Percentiles rank a stretch among this genome's conserved stretches.
Conservation (phyloP, 2,329 filamentous ascomycete genomes). For the Nigrospora sphaerica region DNA sequence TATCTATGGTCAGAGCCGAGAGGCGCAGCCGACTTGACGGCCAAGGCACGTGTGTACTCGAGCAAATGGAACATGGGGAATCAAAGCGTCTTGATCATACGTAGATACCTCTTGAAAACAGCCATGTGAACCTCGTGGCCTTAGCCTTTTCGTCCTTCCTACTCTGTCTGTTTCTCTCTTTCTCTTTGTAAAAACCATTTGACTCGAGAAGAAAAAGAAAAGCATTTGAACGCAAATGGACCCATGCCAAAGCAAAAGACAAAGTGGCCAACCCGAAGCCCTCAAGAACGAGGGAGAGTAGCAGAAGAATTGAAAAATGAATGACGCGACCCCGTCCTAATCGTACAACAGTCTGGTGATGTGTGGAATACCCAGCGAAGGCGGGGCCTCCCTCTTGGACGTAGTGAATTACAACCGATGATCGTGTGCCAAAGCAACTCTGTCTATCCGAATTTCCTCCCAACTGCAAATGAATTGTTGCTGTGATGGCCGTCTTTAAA, state of each 20-base stretch:
- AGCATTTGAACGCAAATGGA: too few relatives aligned
- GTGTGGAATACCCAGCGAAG: not conserved
- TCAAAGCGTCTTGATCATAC: too few relatives aligned
- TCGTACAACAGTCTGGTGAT: constrained; percentile 11
- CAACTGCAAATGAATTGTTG: constrained; percentile 19
- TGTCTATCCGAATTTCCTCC: constrained; percentile 22
- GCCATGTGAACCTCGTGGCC: too few relatives aligned
- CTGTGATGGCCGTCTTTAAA: constrained; percentile 22
- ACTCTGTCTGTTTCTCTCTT: not conserved
- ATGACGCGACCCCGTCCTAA: constrained; percentile 4
- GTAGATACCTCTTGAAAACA: too few relatives aligned
- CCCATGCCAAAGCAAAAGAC: not conserved
- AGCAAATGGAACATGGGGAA: too few relatives aligned
- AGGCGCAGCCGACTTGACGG: too few relatives aligned
- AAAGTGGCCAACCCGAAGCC: not conserved
- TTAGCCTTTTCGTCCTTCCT: too few relatives aligned
- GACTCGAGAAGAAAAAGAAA: not conserved
- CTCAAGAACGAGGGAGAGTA: not conserved
- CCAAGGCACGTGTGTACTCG: too few relatives aligned
- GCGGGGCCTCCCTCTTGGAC: constrained; percentile 1
- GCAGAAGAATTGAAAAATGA: not conserved
- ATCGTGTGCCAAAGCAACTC: constrained; percentile 16
- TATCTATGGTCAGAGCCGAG: too few relatives aligned
- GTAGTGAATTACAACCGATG: constrained; percentile 19
- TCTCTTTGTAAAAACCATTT: not conserved